A percentile compares a stretch with the other conserved stretches of the same genome.
phyloP scores from a whole-genome alignment of 371 early-diverging fungal species.

The Smittium culicis region DNA sequence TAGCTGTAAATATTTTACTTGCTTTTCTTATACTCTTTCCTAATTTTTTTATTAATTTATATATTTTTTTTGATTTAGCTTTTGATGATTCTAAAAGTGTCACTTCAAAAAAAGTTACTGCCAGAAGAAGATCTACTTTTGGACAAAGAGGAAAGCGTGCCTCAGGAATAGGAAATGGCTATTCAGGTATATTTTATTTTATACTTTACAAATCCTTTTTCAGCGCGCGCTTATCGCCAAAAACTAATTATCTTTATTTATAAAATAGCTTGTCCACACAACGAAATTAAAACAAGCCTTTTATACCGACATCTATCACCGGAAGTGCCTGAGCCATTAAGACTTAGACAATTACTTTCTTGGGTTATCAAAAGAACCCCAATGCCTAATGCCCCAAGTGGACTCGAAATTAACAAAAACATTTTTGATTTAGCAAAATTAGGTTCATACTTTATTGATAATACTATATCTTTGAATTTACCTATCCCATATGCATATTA shows the following conservation, averaged over 20 bases:
- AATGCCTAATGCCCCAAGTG: constrained; percentile 20
- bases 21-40: constrained; percentile 14
- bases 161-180: constrained; percentile 42
- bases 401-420: neutral
- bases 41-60: neutral
- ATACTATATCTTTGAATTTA: too few relatives aligned
- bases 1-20: constrained; percentile 14
- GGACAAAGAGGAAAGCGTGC: constrained; percentile 50
- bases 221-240: neutral
- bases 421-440: neutral
- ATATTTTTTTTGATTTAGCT: neutral
- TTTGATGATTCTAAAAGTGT: neutral
- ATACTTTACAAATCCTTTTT: too few relatives aligned
- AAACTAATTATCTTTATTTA: too few relatives aligned
- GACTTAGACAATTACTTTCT: constrained; percentile 49
- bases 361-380: constrained; percentile 34
- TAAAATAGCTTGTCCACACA: constrained; percentile 42
- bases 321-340: constrained; percentile 46
- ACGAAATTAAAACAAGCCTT: constrained; percentile 33
- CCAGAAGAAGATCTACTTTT: constrained; percentile 44
- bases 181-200: constrained; percentile 4
- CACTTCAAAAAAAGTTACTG: neutral
- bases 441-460: too few relatives aligned
- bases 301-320: constrained; percentile 54
- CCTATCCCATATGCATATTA: too few relatives aligned